Percentiles rank a stretch among this genome's conserved stretches.
Evolutionary conservation across 2,329 filamentous ascomycete genomes (phyloP).

Genomic region (Aspergillus ochraceus): DNA sequence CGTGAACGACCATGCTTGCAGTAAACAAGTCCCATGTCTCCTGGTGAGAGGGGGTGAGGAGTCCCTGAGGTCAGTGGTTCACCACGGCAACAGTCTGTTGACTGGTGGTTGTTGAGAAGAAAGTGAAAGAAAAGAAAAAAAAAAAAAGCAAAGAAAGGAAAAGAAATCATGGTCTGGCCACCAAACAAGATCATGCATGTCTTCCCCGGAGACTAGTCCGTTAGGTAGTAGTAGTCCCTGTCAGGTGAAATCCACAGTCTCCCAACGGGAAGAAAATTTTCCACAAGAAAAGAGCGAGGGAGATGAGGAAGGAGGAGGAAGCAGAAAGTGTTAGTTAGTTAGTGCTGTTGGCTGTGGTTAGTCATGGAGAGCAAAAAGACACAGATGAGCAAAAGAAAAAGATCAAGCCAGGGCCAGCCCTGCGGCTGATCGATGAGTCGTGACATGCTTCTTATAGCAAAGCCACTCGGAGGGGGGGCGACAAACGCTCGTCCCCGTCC

Average conservation of each 20-base stretch:
- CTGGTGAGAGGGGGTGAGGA: background rate
- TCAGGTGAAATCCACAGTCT: background rate
- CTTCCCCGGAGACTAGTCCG: background rate
- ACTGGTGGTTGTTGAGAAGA: background rate
- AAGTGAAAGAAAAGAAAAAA: background rate
- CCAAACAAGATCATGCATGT: background rate
- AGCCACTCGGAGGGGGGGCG: background rate
- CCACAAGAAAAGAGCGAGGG: background rate
- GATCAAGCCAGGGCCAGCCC: background rate
- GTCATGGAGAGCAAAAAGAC: background rate
- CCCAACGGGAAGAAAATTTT: background rate
- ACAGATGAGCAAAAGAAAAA: background rate
- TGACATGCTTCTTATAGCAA: background rate
- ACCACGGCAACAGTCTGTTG: background rate
- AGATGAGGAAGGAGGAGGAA: background rate
- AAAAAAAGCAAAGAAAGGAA: background rate
- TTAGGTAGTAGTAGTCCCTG: background rate
- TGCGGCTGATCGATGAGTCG: background rate
- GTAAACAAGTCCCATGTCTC: background rate
- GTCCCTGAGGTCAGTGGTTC: background rate
- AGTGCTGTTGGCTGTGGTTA: background rate
- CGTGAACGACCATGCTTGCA: conserved; percentile 2
- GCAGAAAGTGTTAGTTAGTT: background rate
- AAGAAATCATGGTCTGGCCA: background rate
- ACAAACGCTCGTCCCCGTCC: background rate